Base-by-base conservation (phyloP, 495 filamentous ascomycete genomes). In the Penicillium silybi region DNA sequence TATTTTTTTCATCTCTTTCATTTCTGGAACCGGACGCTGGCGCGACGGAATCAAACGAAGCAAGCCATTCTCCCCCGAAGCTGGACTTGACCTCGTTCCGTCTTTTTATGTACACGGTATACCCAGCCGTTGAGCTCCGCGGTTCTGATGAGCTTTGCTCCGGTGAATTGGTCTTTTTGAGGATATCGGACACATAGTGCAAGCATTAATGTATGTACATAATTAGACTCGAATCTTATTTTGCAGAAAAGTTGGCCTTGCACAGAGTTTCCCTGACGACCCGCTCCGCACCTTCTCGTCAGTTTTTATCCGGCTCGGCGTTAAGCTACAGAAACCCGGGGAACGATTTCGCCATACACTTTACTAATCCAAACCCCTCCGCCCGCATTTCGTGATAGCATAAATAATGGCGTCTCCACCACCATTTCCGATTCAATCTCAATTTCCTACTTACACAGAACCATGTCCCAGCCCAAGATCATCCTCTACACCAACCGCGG, bases 401-500 rank as follows among this genome's bases (percentile, higher is more conserved):
- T 48, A 47, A 34, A 53, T 47, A 51, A 61, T 56, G 52, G 47
- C 44, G 35, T 50, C 20, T 58, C 46, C 41, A 16, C 32, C 17
- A 1, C 25, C n/a, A 34, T 41, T 2, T 27, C 35, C 42, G 7
- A 34, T 26, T 20, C 37, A 27, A 23, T 26, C 29, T 18, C 16
- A 9, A 42, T 42, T 34, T 23, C 47, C 17, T 38, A 8, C 18
- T 25, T 5, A 6, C 10, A 38, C 9, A 27, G 62, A 42, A n/a
- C 37, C 20, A 73, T 72, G 69, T 47, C 70, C 16, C 47, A 65
- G 8, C 72, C 68, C 16, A 77, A 78, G 68, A 76, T 81, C 58
- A 77, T 65, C 39, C 65, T 90, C 20, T 95, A 95, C 68, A 92
- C 88, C 49, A 89, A 86, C 76, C 85, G 81, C 56, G 22, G 41